A percentile compares a stretch with the other conserved stretches of the same genome.
Evolutionary conservation across 345 rosid species (phyloP).

Genomic region (Psidium friedrichsthalianum): DNA sequence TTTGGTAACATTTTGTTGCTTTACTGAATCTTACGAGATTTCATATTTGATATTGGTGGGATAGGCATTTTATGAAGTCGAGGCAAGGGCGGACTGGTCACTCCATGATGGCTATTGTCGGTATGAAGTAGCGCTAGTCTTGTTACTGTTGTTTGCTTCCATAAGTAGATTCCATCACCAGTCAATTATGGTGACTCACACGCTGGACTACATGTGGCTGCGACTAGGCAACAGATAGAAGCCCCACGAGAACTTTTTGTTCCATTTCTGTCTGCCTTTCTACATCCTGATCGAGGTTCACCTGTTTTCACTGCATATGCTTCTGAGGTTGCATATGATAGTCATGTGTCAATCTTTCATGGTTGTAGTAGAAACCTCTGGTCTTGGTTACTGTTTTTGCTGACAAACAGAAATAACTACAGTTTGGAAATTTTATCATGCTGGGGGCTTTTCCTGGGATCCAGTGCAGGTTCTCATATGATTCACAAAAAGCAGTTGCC

Average conservation of each 20-base stretch:
- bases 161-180: background rate
- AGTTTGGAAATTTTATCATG: background rate
- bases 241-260: background rate
- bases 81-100: slow-evolving; percentile 60
- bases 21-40: background rate
- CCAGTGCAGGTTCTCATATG: background rate
- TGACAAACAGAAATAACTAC: background rate
- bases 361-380: background rate
- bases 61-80: slow-evolving; percentile 37
- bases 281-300: background rate
- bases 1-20: background rate
- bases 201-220: background rate
- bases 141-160: background rate
- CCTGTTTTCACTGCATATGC: background rate
- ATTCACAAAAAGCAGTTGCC: background rate
- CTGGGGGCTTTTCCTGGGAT: background rate
- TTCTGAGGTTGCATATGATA: background rate
- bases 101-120: slow-evolving; percentile 57
- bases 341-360: background rate
- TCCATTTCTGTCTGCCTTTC: background rate
- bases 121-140: slow-evolving; percentile 20
- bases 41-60: background rate
- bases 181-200: background rate
- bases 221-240: background rate
- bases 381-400: background rate